These are phyloP conservation scores for Sarcocystis neurona DNA, from an alignment of 169 alveolate genomes.

Conservation along the genomic window DNA sequence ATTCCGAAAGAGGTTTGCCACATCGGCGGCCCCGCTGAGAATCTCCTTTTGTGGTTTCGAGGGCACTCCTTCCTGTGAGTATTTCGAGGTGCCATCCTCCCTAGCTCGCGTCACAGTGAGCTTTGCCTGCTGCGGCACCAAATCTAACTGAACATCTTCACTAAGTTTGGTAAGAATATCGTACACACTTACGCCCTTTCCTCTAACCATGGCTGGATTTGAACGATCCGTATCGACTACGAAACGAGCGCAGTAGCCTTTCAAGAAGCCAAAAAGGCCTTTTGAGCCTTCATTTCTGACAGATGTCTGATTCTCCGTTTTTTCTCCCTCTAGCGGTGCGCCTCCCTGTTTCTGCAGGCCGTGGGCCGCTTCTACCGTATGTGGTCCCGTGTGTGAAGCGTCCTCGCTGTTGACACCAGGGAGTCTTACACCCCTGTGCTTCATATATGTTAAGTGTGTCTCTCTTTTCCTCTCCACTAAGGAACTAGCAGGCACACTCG, in stretches of 20 bases:
- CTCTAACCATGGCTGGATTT: background rate
- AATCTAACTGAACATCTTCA: background rate
- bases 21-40: background rate
- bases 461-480: too few relatives aligned
- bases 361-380: too few relatives aligned
- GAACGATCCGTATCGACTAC: background rate
- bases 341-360: too few relatives aligned
- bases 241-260: background rate
- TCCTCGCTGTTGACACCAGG: too few relatives aligned
- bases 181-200: background rate
- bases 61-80: background rate
- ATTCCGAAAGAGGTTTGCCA: background rate
- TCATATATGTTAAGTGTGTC: too few relatives aligned
- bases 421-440: too few relatives aligned
- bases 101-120: background rate
- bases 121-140: slow-evolving; percentile 1
- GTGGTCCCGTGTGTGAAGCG: too few relatives aligned
- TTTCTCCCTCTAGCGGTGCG: too few relatives aligned
- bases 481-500: too few relatives aligned
- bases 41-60: background rate
- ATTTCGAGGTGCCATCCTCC: background rate
- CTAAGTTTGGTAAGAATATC: background rate
- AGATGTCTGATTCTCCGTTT: too few relatives aligned
- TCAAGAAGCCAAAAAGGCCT: too few relatives aligned
- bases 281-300: too few relatives aligned